Evolutionary conservation across 1,284 basidiomycete species (phyloP).

Genomic region (Stereum hirsutum): DNA sequence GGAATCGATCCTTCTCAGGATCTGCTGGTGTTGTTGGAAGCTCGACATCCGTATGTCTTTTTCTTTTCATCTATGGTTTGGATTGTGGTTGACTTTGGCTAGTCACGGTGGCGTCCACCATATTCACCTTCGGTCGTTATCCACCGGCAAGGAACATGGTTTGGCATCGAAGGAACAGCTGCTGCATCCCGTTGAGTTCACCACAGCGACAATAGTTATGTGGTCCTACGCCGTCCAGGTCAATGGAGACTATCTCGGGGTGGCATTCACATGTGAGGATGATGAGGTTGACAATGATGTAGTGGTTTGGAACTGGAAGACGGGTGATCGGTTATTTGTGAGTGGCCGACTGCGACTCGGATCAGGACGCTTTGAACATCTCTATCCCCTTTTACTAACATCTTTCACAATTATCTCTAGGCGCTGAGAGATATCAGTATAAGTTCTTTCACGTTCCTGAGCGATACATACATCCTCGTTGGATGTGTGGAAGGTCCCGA

Average conservation of each 20-base stretch:
- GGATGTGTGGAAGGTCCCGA: too few relatives aligned
- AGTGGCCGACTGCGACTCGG: too few relatives aligned
- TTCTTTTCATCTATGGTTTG: background rate
- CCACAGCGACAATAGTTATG: background rate
- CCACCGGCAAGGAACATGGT: conserved; percentile 38
- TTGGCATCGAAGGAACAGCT: conserved; percentile 26
- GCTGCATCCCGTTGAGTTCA: conserved; percentile 8
- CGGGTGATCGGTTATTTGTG: conserved; percentile 22
- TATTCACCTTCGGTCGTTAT: conserved; percentile 37
- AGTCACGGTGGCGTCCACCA: conserved; percentile 11
- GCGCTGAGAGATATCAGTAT: too few relatives aligned
- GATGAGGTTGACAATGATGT: conserved; percentile 30
- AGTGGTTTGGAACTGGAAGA: conserved; percentile 57
- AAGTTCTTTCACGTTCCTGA: too few relatives aligned
- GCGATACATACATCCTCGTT: too few relatives aligned
- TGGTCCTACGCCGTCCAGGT: conserved; percentile 37
- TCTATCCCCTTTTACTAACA: background rate
- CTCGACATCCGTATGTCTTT: conserved; percentile 17
- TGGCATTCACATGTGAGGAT: conserved; percentile 27
- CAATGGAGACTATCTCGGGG: conserved; percentile 35
- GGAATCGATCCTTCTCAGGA: conserved; percentile 55
- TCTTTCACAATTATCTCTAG: background rate
- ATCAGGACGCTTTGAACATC: background rate
- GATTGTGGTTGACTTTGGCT: background rate
- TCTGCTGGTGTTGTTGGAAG: conserved; percentile 42